Conservation (phyloP, 805 yeast genomes). For the Candida montana region DNA sequence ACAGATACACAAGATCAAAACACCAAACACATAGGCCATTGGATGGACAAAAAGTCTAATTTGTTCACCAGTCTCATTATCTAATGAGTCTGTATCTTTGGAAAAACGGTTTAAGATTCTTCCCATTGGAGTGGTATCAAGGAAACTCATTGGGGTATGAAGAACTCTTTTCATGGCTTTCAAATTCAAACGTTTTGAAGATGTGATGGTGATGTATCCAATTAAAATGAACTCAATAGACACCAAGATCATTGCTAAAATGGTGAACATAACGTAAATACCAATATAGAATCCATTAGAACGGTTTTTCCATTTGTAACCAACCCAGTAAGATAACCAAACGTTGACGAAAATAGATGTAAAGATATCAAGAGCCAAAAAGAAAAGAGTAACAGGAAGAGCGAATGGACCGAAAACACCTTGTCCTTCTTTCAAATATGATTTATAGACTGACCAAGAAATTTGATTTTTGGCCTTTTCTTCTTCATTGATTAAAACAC, state of each 20-base stretch:
- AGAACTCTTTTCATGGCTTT: constrained; percentile 54
- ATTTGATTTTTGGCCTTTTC: constrained; percentile 56
- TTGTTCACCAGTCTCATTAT: constrained; percentile 72
- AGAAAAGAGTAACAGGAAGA: constrained; percentile 25
- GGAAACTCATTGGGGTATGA: constrained; percentile 75
- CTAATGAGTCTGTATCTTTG: constrained; percentile 78
- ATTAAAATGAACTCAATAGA: constrained; percentile 38
- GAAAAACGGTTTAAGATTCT: constrained; percentile 80
- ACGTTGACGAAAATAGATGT: constrained; percentile 56
- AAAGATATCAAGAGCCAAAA: constrained; percentile 38
- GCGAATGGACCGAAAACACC: constrained; percentile 36
- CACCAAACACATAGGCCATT: constrained; percentile 51
- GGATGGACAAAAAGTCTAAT: constrained; percentile 56
- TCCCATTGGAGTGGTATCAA: constrained; percentile 87
- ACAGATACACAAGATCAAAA: constrained; percentile 58
- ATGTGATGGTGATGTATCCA: constrained; percentile 46
- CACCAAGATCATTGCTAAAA: constrained; percentile 42
- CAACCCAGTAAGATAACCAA: constrained; percentile 84
- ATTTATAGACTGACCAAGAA: constrained; percentile 40
- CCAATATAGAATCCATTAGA: constrained; percentile 65
- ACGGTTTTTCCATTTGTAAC: constrained; percentile 41
- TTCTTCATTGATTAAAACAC: constrained; percentile 44
- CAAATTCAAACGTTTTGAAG: constrained; percentile 58
- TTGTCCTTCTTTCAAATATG: constrained; percentile 50
- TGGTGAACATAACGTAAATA: constrained; percentile 56